Conservation (phyloP, 2,329 filamentous ascomycete species). For the Trichoderma semiorbis region DNA sequence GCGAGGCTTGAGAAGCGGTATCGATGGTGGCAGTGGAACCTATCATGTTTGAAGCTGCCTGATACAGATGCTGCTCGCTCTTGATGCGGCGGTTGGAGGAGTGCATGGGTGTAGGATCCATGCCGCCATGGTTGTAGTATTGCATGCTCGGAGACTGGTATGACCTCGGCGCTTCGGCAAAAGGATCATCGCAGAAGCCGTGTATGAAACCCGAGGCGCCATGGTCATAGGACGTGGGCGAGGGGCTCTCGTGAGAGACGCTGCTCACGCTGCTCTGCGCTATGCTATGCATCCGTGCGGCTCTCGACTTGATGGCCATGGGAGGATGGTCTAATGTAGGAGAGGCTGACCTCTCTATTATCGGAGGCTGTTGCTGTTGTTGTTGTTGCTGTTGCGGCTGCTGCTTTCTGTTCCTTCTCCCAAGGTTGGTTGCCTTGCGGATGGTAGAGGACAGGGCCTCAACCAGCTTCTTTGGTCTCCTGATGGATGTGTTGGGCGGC, state of each 20-base stretch:
- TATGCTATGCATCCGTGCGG: slow-evolving; percentile 24
- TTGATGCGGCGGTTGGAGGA: slow-evolving; percentile 35
- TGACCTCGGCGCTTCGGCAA: slow-evolving; percentile 30
- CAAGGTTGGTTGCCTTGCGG: slow-evolving; percentile 37
- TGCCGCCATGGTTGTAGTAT: slow-evolving; percentile 32
- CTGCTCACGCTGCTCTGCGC: slow-evolving; percentile 16
- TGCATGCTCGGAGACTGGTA: slow-evolving; percentile 26
- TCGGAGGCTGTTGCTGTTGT: neutral
- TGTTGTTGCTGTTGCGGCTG: neutral
- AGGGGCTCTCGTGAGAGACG: slow-evolving; percentile 24
- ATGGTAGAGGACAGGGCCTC: slow-evolving; percentile 41
- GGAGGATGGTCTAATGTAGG: slow-evolving; percentile 34
- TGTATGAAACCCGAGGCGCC: slow-evolving; percentile 32
- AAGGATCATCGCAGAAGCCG: slow-evolving; percentile 39
- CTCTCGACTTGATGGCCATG: slow-evolving; percentile 33
- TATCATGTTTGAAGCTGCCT: neutral
- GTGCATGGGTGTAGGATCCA: slow-evolving; percentile 36
- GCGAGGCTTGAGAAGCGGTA: slow-evolving; percentile 13
- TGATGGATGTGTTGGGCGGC: slow-evolving; percentile 29
- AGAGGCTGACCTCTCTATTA: slow-evolving; percentile 27
- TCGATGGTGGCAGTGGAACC: neutral
- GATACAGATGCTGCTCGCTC: slow-evolving; percentile 29
- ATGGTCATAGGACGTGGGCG: slow-evolving; percentile 27
- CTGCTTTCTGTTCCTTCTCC: slow-evolving; percentile 30
- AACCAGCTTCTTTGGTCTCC: slow-evolving; percentile 40